These are phyloP conservation scores for Lichtheimia ramosa DNA, from an alignment of 371 early-diverging fungal species.

Conservation along the genomic window DNA sequence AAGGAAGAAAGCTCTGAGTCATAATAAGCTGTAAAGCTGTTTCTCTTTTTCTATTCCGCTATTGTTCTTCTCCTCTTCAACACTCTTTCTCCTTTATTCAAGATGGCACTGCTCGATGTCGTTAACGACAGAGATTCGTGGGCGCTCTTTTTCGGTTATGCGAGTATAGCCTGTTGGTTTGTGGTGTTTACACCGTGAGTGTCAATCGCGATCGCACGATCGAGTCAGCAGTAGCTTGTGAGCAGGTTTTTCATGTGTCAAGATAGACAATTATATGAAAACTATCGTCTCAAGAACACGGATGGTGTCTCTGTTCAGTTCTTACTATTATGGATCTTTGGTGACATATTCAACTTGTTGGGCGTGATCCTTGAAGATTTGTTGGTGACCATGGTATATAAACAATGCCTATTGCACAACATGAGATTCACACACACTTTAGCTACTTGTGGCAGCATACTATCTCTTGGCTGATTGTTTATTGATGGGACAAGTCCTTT, in stretches of 20 bases:
- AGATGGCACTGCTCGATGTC: background rate
- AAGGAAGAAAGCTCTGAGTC: too few species aligned
- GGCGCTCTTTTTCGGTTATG: slow-evolving; percentile 44
- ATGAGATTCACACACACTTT: background rate
- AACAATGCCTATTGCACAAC: background rate
- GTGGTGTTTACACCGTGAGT: slow-evolving; percentile 73
- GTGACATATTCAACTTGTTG: slow-evolving; percentile 79
- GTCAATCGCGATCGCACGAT: background rate
- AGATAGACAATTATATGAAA: slow-evolving; percentile 64
- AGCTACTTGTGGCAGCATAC: slow-evolving; percentile 49
- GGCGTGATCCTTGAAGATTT: slow-evolving; percentile 75
- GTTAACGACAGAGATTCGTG: slow-evolving; percentile 15
- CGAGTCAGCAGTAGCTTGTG: too few species aligned
- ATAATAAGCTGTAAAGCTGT: too few species aligned
- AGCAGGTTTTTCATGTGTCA: background rate
- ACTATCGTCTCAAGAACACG: slow-evolving; percentile 59
- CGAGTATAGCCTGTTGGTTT: slow-evolving; percentile 66
- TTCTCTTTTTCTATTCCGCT: background rate
- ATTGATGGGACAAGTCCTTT: slow-evolving; percentile 55
- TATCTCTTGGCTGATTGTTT: slow-evolving; percentile 50
- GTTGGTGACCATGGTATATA: slow-evolving; percentile 64
- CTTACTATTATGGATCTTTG: slow-evolving; percentile 77
- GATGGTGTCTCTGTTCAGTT: slow-evolving; percentile 71
- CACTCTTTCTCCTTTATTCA: background rate
- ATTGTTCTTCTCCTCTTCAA: background rate